Percentiles rank a stretch among this genome's conserved stretches.
phyloP scores from a whole-genome alignment of 1,284 basidiomycete genomes.

The Amylostereum areolatum region DNA sequence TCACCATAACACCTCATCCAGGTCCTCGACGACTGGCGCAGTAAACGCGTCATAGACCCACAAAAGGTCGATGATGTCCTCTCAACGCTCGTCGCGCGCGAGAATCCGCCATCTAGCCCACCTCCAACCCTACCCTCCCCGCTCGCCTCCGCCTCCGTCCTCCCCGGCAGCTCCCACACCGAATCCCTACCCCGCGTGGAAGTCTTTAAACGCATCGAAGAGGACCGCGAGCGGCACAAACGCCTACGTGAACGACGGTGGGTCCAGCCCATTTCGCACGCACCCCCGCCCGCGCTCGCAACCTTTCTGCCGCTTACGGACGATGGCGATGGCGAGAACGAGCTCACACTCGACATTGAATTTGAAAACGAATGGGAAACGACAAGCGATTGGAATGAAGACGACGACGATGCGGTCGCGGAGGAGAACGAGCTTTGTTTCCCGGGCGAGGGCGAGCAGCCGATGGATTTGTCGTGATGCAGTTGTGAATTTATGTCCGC shows the following conservation, averaged over 20 bases:
- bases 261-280: conserved; percentile 74
- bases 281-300: conserved; percentile 40
- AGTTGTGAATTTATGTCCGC: no score
- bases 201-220: conserved; percentile 86
- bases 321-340: conserved; percentile 36
- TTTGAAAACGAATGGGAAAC: conserved; percentile 94
- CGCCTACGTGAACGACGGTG: conserved; percentile 87
- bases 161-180: conserved; percentile 11
- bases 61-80: conserved; percentile 68
- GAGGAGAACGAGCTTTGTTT: conserved; percentile 70
- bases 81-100: conserved; percentile 40
- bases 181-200: conserved; percentile 55
- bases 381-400: conserved; percentile 83
- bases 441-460: conserved; percentile 38
- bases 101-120: conserved; percentile 21
- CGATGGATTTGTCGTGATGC: conserved; percentile 46
- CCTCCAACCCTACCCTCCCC: conserved; percentile 19
- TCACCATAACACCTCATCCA: conserved; percentile 20
- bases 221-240: conserved; percentile 93
- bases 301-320: conserved; percentile 54
- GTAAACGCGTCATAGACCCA: conserved; percentile 77
- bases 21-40: conserved; percentile 86
- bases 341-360: conserved; percentile 72
- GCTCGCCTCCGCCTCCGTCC: conserved; percentile 16
- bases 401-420: conserved; percentile 69